Evolutionary conservation across 805 yeast species (phyloP).

Genomic region (Zygosaccharomyces lentus): DNA sequence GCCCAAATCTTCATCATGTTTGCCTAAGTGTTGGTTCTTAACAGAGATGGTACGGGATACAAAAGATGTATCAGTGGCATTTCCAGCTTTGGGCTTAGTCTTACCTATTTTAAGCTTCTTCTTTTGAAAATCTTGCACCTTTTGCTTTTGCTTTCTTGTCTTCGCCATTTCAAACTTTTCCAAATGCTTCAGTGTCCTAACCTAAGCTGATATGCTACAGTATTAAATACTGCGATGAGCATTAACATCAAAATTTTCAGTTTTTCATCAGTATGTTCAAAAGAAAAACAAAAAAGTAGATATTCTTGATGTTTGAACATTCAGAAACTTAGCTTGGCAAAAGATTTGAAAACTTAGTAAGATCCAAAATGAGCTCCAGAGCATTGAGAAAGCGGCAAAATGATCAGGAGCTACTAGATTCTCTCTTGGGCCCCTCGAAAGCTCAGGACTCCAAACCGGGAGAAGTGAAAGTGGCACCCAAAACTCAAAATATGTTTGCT

Average conservation of each 20-base stretch:
- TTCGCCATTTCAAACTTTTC: conserved; percentile 28
- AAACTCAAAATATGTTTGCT: conserved; percentile 24
- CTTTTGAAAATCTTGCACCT: conserved; percentile 48
- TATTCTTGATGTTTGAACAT: too few species aligned
- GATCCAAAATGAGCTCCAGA: conserved; percentile 33
- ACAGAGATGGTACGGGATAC: conserved; percentile 49
- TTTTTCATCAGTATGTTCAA: not conserved
- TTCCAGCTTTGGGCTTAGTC: conserved; percentile 61
- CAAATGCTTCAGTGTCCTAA: too few species aligned
- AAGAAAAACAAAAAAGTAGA: not conserved
- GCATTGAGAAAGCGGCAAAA: conserved; percentile 35
- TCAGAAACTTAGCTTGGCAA: not conserved
- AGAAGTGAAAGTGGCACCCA: not conserved
- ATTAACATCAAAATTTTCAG: conserved; percentile 9
- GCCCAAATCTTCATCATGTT: conserved; percentile 44
- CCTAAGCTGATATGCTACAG: not conserved
- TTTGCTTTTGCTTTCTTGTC: conserved; percentile 37
- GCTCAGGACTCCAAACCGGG: conserved; percentile 3
- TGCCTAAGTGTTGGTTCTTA: conserved; percentile 30
- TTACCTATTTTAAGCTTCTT: conserved; percentile 87
- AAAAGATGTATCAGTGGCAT: conserved; percentile 83
- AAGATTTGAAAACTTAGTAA: not conserved
- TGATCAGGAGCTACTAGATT: conserved; percentile 28
- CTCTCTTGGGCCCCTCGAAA: conserved; percentile 16
- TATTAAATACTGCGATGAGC: conserved; percentile 17